phyloP scores from a whole-genome alignment of 108 stramenopile genomes.

The Skeletonema menzelii region DNA sequence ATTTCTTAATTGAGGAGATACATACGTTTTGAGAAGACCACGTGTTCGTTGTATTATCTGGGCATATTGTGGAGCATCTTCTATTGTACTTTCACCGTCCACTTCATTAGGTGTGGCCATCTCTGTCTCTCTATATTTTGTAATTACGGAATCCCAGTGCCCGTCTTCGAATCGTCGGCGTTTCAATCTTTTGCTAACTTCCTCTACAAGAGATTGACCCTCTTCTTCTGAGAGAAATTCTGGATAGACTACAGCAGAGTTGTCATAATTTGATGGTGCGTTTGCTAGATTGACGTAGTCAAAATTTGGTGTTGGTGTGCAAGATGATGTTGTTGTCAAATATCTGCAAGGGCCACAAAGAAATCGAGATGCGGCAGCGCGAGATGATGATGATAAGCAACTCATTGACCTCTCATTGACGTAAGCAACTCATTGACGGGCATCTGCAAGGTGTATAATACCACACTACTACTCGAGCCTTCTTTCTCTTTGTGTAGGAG shows the following conservation, averaged over 20 bases:
- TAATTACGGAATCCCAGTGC: conserved; percentile 93
- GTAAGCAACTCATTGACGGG: too few relatives aligned
- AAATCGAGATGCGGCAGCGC: background rate
- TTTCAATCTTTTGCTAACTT: conserved; percentile 46
- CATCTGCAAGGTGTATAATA: too few relatives aligned
- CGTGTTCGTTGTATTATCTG: conserved; percentile 51
- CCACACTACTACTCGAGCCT: too few relatives aligned
- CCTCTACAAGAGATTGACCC: conserved; percentile 32
- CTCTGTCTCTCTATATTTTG: conserved; percentile 82
- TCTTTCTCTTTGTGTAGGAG: too few relatives aligned
- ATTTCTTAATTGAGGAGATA: conserved; percentile 21
- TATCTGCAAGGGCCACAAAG: background rate
- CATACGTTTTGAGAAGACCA: conserved; percentile 47
- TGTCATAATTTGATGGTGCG: conserved; percentile 35
- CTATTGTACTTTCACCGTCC: background rate
- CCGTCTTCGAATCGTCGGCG: conserved; percentile 64
- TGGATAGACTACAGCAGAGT: conserved; percentile 54
- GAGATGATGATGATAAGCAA: too few relatives aligned
- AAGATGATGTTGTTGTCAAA: background rate
- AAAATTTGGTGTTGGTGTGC: background rate
- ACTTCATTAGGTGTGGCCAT: conserved; percentile 38
- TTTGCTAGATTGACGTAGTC: background rate
- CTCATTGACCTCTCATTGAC: too few relatives aligned
- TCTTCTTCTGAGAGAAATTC: conserved; percentile 51
- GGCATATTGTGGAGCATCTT: conserved; percentile 10